phyloP scores from a whole-genome alignment of 352 stramenopile species.

The Aphanomyces astaci region DNA sequence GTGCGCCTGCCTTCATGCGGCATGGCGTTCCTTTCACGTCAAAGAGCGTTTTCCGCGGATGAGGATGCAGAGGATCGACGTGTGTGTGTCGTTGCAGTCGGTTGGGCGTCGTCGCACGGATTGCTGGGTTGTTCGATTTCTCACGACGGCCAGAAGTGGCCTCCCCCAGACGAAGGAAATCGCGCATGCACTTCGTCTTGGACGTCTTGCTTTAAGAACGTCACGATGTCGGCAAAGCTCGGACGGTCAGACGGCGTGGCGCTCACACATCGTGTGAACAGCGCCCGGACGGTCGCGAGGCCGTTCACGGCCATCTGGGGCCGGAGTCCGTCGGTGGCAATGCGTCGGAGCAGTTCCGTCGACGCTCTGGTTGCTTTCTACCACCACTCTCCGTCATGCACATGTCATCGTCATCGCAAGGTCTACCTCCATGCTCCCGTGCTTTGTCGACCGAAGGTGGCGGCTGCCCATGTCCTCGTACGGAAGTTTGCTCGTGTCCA shows the following conservation, averaged over 20 bases:
- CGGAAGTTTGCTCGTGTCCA: conserved; percentile 57
- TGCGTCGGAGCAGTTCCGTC: neutral
- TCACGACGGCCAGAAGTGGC: neutral
- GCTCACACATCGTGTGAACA: conserved; percentile 1
- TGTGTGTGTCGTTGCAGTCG: neutral
- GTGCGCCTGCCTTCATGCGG: too few species aligned
- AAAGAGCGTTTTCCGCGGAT: too few species aligned
- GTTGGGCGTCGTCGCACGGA: neutral
- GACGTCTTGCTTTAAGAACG: neutral
- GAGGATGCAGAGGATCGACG: neutral
- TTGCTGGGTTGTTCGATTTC: too few species aligned
- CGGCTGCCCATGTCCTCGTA: conserved; percentile 23
- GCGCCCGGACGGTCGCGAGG: neutral
- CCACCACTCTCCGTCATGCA: neutral
- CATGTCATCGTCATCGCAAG: neutral
- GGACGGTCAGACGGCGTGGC: neutral
- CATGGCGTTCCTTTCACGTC: too few species aligned
- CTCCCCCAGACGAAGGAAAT: neutral
- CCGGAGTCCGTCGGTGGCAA: neutral
- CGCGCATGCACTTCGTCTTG: neutral
- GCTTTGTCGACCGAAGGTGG: neutral
- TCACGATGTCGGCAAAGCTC: neutral
- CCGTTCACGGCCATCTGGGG: neutral
- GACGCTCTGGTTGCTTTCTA: neutral
- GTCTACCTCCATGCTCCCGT: neutral